A percentile compares a stretch with the other conserved stretches of the same genome.
These are phyloP conservation scores for Kodamaea sp. DNA, from an alignment of 1,139 yeast genomes.

Conservation along the genomic window DNA sequence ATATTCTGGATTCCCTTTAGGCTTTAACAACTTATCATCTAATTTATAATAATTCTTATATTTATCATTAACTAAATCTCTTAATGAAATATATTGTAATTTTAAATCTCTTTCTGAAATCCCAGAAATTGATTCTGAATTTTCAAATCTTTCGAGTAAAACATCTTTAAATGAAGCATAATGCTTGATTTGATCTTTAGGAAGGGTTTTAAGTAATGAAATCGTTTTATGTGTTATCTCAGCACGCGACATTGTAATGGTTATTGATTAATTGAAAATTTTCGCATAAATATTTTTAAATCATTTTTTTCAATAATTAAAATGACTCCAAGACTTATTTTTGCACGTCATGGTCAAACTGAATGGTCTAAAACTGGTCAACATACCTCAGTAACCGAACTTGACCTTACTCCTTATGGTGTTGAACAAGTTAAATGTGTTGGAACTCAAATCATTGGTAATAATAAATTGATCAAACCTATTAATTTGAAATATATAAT, in stretches of 20 bases:
- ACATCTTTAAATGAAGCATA: slow-evolving; percentile 63
- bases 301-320: background rate
- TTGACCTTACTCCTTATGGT: slow-evolving; percentile 75
- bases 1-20: slow-evolving; percentile 81
- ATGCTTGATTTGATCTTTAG: slow-evolving; percentile 64
- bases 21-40: slow-evolving; percentile 63
- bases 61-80: slow-evolving; percentile 57
- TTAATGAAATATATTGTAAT: slow-evolving; percentile 57
- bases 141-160: slow-evolving; percentile 53
- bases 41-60: slow-evolving; percentile 60
- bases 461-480: slow-evolving; percentile 53
- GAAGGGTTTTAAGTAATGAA: slow-evolving; percentile 44
- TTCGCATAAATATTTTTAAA: background rate
- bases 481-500: slow-evolving; percentile 57
- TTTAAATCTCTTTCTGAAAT: slow-evolving; percentile 49
- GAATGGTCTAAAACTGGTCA: slow-evolving; percentile 95
- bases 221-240: slow-evolving; percentile 37
- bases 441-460: slow-evolving; percentile 66
- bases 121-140: slow-evolving; percentile 20
- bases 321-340: slow-evolving; percentile 67
- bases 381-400: slow-evolving; percentile 81
- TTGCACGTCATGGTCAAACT: slow-evolving; percentile 87
- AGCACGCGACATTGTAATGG: slow-evolving; percentile 7
- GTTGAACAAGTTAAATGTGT: slow-evolving; percentile 70
- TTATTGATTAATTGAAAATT: background rate